Evolutionary conservation across 805 yeast species (phyloP).

Genomic region (Sugiyamaella chiloensis): DNA sequence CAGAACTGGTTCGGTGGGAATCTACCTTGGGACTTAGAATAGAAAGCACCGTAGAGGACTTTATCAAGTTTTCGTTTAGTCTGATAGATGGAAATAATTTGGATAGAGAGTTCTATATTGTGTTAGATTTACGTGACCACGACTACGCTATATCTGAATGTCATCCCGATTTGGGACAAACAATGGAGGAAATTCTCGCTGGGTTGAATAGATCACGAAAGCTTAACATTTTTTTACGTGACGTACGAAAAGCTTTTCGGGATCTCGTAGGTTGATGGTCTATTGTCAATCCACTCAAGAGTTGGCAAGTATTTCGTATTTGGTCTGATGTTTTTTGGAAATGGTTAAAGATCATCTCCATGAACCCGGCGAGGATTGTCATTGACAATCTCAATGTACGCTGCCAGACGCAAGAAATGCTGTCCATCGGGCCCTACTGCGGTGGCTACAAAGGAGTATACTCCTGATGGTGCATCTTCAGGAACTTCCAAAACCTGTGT

Average conservation of each 20-base stretch:
- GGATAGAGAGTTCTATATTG: constrained; percentile 42
- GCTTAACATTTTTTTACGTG: constrained; percentile 28
- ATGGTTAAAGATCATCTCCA: constrained; percentile 14
- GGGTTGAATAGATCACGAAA: constrained; percentile 27
- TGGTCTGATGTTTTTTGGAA: neutral
- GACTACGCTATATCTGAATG: constrained; percentile 35
- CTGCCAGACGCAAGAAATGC: constrained; percentile 24
- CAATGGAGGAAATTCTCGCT: constrained; percentile 21
- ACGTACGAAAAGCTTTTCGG: constrained; percentile 27
- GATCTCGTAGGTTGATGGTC: too few species aligned
- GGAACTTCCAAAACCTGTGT: constrained; percentile 29
- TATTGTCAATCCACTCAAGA: neutral
- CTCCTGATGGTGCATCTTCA: constrained; percentile 27
- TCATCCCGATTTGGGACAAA: constrained; percentile 38
- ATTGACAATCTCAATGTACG: constrained; percentile 15
- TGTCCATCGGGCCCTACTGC: constrained; percentile 23
- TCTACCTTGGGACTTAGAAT: constrained; percentile 52
- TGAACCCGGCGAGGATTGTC: constrained; percentile 1
- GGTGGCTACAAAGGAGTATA: constrained; percentile 30
- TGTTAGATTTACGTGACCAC: constrained; percentile 45
- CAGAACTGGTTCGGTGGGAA: constrained; percentile 53
- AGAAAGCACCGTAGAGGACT: constrained; percentile 47
- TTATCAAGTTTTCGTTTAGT: constrained; percentile 47
- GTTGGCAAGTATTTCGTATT: neutral
- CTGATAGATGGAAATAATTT: constrained; percentile 46